These are phyloP conservation scores for Boletellus emodensis DNA, from an alignment of 768 basidiomycete genomes.

Conservation along the genomic window DNA sequence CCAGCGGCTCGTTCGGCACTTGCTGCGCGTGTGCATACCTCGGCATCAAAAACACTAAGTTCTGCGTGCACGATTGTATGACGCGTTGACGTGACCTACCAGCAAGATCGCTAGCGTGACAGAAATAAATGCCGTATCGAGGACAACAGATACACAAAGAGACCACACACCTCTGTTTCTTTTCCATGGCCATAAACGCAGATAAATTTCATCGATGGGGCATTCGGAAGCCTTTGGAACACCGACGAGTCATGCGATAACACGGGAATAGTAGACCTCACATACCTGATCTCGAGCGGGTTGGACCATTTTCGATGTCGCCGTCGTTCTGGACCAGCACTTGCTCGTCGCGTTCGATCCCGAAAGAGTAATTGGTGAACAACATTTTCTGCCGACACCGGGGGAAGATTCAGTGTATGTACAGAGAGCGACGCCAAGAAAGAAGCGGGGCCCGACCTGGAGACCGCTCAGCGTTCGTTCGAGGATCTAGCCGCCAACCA, in stretches of 20 bases:
- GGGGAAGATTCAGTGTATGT: neutral
- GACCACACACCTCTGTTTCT: conserved; percentile 72
- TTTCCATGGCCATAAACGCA: conserved; percentile 96
- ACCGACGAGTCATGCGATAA: neutral
- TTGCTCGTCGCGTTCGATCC: conserved; percentile 74
- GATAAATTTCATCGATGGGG: conserved; percentile 88
- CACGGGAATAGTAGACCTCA: neutral
- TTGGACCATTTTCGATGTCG: conserved; percentile 91
- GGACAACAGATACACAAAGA: neutral
- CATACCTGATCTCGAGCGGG: conserved; percentile 73
- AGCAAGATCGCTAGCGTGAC: conserved; percentile 69
- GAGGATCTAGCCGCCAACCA: conserved; percentile 75
- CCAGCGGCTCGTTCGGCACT: conserved; percentile 56
- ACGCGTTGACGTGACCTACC: conserved; percentile 40
- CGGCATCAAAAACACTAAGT: neutral
- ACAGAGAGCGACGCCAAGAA: neutral
- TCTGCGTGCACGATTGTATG: neutral
- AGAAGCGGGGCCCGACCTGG: conserved; percentile 46
- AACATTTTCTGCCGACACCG: conserved; percentile 59
- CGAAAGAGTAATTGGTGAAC: conserved; percentile 79
- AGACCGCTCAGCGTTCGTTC: conserved; percentile 79
- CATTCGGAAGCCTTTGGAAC: conserved; percentile 65
- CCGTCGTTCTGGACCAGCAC: conserved; percentile 60
- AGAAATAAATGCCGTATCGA: too few relatives aligned
- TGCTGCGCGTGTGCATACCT: conserved; percentile 74